phyloP scores from a whole-genome alignment of 2,329 filamentous ascomycete genomes.

The Xylariales sp. region DNA sequence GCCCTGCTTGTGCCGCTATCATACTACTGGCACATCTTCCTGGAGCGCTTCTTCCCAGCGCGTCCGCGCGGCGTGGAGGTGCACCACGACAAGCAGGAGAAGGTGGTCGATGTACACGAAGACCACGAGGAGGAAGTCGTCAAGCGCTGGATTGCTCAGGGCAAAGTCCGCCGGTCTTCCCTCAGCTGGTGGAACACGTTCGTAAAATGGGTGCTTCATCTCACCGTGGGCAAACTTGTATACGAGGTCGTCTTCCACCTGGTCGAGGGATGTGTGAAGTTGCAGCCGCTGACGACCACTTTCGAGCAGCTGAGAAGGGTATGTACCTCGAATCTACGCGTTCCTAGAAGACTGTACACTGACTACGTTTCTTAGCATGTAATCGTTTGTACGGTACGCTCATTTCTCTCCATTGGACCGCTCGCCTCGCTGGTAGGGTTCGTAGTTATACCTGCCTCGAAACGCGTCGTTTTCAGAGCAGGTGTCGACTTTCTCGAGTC shows the following conservation, averaged over 20 bases:
- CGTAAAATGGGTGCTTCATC: constrained; percentile 5
- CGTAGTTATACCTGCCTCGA: not conserved
- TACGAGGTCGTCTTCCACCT: not conserved
- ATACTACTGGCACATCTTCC: not conserved
- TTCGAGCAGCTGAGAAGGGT: not conserved
- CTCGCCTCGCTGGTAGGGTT: not conserved
- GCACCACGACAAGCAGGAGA: not conserved
- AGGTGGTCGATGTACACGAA: not conserved
- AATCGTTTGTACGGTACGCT: not conserved
- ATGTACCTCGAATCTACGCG: too few species aligned
- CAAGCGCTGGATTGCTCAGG: constrained; percentile 2
- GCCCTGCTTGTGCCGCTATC: not conserved
- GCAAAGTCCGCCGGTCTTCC: constrained; percentile 1
- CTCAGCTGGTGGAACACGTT: constrained; percentile 6
- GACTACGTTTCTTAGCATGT: too few species aligned
- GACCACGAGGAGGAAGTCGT: constrained; percentile 1
- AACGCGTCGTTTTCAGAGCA: not conserved
- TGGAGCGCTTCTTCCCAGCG: constrained; percentile 2
- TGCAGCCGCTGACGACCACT: too few species aligned
- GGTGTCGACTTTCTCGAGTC: not conserved
- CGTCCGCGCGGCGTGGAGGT: not conserved
- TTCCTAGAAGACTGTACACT: too few species aligned
- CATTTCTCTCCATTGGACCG: not conserved
- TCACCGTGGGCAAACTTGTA: not conserved
- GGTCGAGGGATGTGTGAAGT: not conserved